These are phyloP conservation scores for Diaporthe sp. DNA, from an alignment of 2,329 filamentous ascomycete species.

Conservation along the genomic window DNA sequence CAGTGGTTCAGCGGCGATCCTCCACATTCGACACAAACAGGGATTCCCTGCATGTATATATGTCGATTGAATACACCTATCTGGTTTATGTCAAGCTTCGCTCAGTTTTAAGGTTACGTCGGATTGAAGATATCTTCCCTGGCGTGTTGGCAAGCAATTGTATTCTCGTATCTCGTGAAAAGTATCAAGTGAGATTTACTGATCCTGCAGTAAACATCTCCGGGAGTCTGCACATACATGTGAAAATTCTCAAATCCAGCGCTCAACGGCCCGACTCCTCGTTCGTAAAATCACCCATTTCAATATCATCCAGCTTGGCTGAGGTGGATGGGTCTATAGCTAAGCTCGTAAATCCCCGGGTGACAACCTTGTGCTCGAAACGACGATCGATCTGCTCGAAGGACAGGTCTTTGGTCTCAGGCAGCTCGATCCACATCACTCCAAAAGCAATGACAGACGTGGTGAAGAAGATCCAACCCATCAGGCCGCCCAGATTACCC, in stretches of 20 bases:
- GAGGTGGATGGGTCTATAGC: not conserved
- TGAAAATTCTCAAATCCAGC: not conserved
- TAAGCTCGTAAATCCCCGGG: not conserved
- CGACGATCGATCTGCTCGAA: conserved; percentile 24
- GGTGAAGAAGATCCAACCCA: conserved; percentile 27
- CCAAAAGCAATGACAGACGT: conserved; percentile 21
- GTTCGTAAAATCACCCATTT: not conserved
- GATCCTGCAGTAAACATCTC: not conserved
- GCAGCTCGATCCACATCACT: conserved; percentile 28
- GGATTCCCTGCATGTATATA: not conserved
- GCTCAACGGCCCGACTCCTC: not conserved
- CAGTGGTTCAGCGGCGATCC: not conserved
- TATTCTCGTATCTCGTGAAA: not conserved
- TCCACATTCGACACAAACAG: not conserved
- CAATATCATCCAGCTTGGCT: not conserved
- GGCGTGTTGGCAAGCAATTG: too few species aligned
- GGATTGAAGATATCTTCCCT: too few species aligned
- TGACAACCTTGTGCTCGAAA: conserved; percentile 11
- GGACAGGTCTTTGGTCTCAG: conserved; percentile 26
- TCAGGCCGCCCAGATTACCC: conserved; percentile 17
- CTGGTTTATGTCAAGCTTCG: too few species aligned
- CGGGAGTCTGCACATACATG: not conserved
- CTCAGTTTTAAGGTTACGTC: too few species aligned
- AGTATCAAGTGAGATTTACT: not conserved
- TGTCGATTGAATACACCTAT: too few species aligned